Evolutionary conservation across 2,329 filamentous ascomycete genomes (phyloP).

Genomic region (Calonectria hongkongensis): DNA sequence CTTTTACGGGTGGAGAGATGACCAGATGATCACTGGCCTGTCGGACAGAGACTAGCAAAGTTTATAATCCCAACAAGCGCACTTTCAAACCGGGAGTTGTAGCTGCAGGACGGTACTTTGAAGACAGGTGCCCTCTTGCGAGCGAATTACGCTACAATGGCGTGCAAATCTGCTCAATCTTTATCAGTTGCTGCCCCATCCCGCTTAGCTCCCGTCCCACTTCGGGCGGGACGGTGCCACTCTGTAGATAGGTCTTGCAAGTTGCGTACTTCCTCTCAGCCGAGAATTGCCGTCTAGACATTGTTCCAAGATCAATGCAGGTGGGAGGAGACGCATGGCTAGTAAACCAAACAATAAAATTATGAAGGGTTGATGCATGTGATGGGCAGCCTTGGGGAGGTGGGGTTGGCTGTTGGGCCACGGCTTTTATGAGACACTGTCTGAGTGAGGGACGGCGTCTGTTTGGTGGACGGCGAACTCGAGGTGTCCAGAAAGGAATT

Average conservation of each 20-base stretch:
- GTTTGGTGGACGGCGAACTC: background rate
- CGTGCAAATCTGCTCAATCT: conserved; percentile 41
- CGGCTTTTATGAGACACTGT: conserved; percentile 10
- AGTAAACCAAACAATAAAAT: conserved; percentile 32
- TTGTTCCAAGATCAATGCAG: conserved; percentile 16
- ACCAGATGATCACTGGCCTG: conserved; percentile 24
- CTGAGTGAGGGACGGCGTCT: conserved; percentile 20
- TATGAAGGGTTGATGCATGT: conserved; percentile 28
- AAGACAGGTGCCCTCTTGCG: conserved; percentile 22
- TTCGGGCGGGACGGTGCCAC: conserved; percentile 50
- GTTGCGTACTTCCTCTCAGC: conserved; percentile 31
- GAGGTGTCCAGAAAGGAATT: conserved; percentile 31
- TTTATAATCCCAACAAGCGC: conserved; percentile 27
- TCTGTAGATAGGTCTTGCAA: conserved; percentile 50
- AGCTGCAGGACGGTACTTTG: conserved; percentile 30
- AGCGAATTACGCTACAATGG: conserved; percentile 38
- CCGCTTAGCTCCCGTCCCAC: conserved; percentile 48
- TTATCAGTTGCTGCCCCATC: conserved; percentile 52
- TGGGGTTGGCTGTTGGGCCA: conserved; percentile 20
- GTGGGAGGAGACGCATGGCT: conserved; percentile 16
- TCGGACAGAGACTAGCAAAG: conserved; percentile 31
- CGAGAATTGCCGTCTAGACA: conserved; percentile 35
- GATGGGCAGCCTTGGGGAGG: background rate
- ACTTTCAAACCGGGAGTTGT: conserved; percentile 28
- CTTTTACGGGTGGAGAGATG: conserved; percentile 32